Base-by-base conservation (phyloP, 768 basidiomycete species). In the Strobilomyces echinocephalus region DNA sequence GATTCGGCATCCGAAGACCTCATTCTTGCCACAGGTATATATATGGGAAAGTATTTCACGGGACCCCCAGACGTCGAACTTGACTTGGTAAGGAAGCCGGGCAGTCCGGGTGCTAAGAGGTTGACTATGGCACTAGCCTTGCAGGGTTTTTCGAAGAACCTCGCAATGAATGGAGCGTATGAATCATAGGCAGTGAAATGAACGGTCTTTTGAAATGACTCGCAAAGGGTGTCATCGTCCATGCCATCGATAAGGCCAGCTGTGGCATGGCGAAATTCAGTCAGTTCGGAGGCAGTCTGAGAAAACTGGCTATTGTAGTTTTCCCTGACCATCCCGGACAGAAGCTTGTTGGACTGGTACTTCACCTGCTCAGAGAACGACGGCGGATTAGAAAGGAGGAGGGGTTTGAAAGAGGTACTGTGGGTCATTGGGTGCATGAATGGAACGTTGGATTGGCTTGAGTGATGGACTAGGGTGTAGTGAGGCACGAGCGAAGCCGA, bases 71-170 rank as follows among this genome's bases (percentile, higher is more conserved):
- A 36, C 14, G 36, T 36, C 14, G 36, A 36, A 15, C 14, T 36
- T 4, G 36, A 64, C 15, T 28, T 24, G n/a, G 18, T 38, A 6
- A 63, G 52, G 24, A 34, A 61, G 39, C 54, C 55, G 14, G 62
- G 62, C 2, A 63, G 7, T 33, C 62, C 63, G 1, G 60, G 63
- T 2, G 60, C 49, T 33, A 61, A 46, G 3, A 59, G 35, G 28
- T 63, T 8, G 33, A 33, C 33, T 49, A 40, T 20, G 20, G 39
- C 39, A 20, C 39, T 40, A 2, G 39, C 18, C 18, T 11, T 40
- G 18, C 39, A 56, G 2, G 56, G 53, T 20, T n/a, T 55, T 11
- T 62, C 46, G 2, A 38, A 49, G 40, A 59, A 47, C 39, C 36
- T 51, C 6, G 57, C 30, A 8, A 60, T 5, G 24, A 57, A 57